These are phyloP conservation scores for Neurospora sublineolata DNA, from an alignment of 495 filamentous ascomycete species.

Conservation along the genomic window DNA sequence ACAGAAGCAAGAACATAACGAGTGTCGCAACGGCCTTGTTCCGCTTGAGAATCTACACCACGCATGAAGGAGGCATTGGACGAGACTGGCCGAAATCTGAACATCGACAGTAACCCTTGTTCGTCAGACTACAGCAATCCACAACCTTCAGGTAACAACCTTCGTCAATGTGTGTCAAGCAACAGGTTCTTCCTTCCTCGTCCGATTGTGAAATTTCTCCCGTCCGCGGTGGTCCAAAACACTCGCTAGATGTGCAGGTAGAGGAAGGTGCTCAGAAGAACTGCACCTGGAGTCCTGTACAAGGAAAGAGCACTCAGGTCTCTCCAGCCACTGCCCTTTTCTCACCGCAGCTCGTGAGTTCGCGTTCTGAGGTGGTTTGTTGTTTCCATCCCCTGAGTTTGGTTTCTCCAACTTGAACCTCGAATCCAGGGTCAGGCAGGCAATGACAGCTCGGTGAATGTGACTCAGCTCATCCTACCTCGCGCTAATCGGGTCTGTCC, in stretches of 20 bases:
- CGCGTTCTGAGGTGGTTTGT: not conserved
- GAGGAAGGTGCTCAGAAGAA: not conserved
- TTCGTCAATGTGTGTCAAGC: not conserved
- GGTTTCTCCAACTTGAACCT: no score
- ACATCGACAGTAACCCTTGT: not conserved
- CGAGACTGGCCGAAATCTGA: not conserved
- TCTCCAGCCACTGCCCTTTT: not conserved
- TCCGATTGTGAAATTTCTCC: not conserved
- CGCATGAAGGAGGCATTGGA: not conserved
- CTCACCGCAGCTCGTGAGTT: not conserved
- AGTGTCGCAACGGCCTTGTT: not conserved
- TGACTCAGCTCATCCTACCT: not conserved
- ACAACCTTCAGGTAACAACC: not conserved
- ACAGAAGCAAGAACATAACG: not conserved
- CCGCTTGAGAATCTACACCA: not conserved
- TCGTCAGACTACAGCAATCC: not conserved
- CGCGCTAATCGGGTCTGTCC: not conserved
- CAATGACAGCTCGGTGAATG: not conserved
- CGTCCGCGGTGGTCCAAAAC: not conserved
- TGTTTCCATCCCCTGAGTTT: not conserved
- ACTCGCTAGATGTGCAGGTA: not conserved
- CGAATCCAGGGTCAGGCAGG: not conserved
- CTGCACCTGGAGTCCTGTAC: not conserved
- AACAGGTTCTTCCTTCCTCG: not conserved
- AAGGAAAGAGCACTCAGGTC: not conserved